Evolutionary conservation across 1,139 yeast species (phyloP), one percentile per base, ranked within the genome.

Genomic region (Lodderomyces margitis): DNA sequence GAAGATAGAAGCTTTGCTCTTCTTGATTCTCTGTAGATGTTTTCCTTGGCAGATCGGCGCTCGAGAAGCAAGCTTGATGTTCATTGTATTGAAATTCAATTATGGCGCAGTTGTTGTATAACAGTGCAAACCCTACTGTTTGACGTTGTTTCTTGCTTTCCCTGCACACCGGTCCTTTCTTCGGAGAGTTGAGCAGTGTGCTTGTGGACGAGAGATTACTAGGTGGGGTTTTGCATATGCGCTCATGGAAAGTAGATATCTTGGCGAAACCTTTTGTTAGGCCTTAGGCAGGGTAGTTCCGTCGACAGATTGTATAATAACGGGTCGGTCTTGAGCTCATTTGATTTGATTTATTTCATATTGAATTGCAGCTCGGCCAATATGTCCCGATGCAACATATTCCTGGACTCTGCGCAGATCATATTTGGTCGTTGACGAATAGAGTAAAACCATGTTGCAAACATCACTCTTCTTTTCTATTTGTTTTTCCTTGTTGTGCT

Each of bases 401-500:
- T 85, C 94, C 94, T 84, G 83, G 73, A 82, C 92, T 77, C 86
- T 83, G 82, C 87, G 89, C 74, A 84, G 82, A 86, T 68, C 81
- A 68, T 77, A 47, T 56, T 34, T 78, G 86, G 77, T 87, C 77
- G 51, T 68, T 84, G 76, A 80, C 82, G 89, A 84, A 77, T 82
- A 82, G 89, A 84, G 92, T 83, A 83, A 83, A 84, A 83, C 91
- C 89, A 83, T 83, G 86, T 82, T 78, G 89, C 88, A 70, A 61
- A 83, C 88, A 83, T 74, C 27, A 9, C 8, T 8, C 5, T 34
- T 14, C 28, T 25, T n/a, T 21, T 23, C 2, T 14, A 15, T n/a
- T n/a, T n/a, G n/a, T n/a, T n/a, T n/a, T n/a, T n/a, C n/a, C n/a
- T n/a, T n/a, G n/a, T n/a, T n/a, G n/a, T n/a, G n/a, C n/a, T n/a